phyloP scores from a whole-genome alignment of 495 filamentous ascomycete genomes.

The Polyplosphaeria fusca region DNA sequence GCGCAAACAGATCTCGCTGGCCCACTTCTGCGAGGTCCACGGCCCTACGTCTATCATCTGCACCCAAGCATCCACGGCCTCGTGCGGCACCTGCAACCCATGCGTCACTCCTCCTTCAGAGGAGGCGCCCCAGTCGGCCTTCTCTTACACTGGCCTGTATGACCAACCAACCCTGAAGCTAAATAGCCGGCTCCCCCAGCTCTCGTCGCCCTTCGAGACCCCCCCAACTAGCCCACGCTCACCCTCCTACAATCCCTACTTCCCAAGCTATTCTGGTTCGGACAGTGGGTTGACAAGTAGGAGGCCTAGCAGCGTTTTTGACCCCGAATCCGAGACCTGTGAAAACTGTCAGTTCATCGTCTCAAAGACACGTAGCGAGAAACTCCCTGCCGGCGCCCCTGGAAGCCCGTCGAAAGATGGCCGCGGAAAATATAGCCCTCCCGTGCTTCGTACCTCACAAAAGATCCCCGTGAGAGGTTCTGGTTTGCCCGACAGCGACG shows the following conservation, averaged over 20 bases:
- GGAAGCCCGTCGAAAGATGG: constrained; percentile 51
- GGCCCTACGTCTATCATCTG: constrained; percentile 94
- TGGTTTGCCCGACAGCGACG: constrained; percentile 2
- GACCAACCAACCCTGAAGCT: constrained; percentile 25
- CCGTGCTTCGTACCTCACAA: constrained; percentile 56
- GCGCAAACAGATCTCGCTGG: constrained; percentile 72
- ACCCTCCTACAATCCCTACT: constrained; percentile 36
- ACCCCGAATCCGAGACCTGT: constrained; percentile 56
- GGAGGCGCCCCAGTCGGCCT: constrained; percentile 21
- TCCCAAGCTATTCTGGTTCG: constrained; percentile 40
- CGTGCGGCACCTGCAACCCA: constrained; percentile 71
- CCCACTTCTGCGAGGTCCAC: constrained; percentile 95
- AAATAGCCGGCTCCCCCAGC: constrained; percentile 19
- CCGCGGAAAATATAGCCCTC: constrained; percentile 52
- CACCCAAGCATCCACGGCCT: constrained; percentile 78
- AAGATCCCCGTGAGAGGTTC: constrained; percentile 38
- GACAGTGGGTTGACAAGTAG: constrained; percentile 41
- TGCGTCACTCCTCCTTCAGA: constrained; percentile 40
- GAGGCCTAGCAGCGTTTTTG: constrained; percentile 30
- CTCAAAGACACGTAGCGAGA: constrained; percentile 53
- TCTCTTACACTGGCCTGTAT: constrained; percentile 28
- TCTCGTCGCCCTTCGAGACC: constrained; percentile 51
- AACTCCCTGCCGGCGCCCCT: constrained; percentile 53
- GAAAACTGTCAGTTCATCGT: constrained; percentile 58
- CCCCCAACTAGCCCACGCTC: constrained; percentile 59